Evolutionary conservation across 148 eudicot genomes (phyloP).

Genomic region (Suaeda aralocaspica): DNA sequence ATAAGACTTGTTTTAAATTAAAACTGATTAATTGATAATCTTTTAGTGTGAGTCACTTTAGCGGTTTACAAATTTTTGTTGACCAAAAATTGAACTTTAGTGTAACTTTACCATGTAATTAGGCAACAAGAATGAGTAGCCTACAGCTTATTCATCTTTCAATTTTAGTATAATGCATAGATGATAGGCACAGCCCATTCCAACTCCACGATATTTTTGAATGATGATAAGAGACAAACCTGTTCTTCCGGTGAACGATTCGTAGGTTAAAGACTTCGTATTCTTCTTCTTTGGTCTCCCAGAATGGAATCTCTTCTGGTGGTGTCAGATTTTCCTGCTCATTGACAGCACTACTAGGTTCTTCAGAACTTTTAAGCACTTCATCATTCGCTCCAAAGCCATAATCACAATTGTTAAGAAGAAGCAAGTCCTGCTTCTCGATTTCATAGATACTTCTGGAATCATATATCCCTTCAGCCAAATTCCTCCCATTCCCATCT

Average conservation of each 20-base stretch:
- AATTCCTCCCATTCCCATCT: conserved; percentile 13
- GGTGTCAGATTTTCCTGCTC: conserved; percentile 37
- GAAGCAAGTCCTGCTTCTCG: conserved; percentile 31
- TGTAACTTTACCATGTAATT: background rate
- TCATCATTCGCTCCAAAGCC: conserved; percentile 26
- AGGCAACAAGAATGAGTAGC: conserved; percentile 3
- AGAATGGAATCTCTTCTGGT: conserved; percentile 42
- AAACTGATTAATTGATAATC: too few species aligned
- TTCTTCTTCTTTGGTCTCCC: conserved; percentile 54
- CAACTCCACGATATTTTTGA: too few species aligned
- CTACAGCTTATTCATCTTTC: background rate
- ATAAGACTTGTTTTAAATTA: background rate
- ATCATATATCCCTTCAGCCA: conserved; percentile 12
- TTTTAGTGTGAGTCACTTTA: too few species aligned
- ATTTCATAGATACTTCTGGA: conserved; percentile 27
- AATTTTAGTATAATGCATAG: background rate
- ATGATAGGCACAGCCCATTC: background rate
- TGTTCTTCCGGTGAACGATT: conserved; percentile 91
- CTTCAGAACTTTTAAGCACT: conserved; percentile 25
- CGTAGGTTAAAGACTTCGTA: conserved; percentile 78
- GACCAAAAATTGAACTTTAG: too few species aligned
- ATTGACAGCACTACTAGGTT: conserved; percentile 31
- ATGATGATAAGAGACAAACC: conserved; percentile 36
- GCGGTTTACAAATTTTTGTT: too few species aligned
- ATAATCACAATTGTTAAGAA: conserved; percentile 17